Conservation (phyloP, 352 stramenopile species). For the Pythium rishiriense region DNA sequence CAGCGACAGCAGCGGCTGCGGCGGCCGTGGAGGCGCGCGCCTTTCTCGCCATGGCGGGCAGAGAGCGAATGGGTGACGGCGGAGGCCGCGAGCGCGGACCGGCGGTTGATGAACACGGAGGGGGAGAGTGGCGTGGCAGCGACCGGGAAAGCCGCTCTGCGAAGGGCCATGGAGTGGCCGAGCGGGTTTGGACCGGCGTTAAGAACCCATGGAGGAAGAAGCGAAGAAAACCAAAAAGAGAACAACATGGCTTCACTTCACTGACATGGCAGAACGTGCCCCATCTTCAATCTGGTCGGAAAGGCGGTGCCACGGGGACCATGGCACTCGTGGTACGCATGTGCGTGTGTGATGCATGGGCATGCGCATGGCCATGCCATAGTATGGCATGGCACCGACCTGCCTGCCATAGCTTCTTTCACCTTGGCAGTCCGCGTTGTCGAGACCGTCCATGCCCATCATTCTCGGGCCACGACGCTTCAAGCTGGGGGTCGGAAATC, state of each 20-base stretch:
- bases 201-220: conserved; percentile 19
- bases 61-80: neutral
- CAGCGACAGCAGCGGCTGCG: neutral
- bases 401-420: too few species aligned
- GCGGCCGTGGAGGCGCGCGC: neutral
- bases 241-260: conserved; percentile 31
- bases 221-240: conserved; percentile 2
- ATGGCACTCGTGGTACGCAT: too few species aligned
- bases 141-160: conserved; percentile 8
- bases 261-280: too few species aligned
- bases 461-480: conserved; percentile 4
- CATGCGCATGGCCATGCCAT: too few species aligned
- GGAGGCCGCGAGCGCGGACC: neutral
- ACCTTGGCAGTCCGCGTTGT: too few species aligned
- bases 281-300: too few species aligned
- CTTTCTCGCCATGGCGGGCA: conserved; percentile 17
- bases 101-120: conserved; percentile 5
- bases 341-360: too few species aligned
- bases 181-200: conserved; percentile 2
- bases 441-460: conserved; percentile 13
- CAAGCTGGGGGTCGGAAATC: neutral
- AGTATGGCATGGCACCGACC: too few species aligned
- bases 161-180: conserved; percentile 16
- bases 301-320: neutral
- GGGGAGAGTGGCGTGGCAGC: neutral